These are phyloP conservation scores for Suillus placidus DNA, from an alignment of 768 basidiomycete genomes.

Conservation along the genomic window DNA sequence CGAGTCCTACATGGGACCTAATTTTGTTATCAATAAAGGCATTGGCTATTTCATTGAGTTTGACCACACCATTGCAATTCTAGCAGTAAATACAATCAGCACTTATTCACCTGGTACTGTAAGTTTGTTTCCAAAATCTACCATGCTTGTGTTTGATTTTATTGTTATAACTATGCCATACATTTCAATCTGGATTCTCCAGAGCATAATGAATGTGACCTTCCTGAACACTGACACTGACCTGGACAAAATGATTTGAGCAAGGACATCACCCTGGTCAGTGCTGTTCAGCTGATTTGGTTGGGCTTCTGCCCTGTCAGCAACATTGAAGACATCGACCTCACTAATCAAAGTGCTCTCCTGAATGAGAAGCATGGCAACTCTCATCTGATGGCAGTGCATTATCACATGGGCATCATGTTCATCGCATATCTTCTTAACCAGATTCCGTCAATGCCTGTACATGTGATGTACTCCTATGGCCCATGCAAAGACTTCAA, in stretches of 20 bases:
- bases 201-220: no score
- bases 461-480: neutral
- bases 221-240: no score
- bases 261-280: no score
- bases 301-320: neutral
- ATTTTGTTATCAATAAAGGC: neutral
- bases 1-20: neutral
- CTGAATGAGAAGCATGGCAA: neutral
- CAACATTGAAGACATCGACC: neutral
- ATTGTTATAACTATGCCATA: no score
- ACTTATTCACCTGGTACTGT: neutral
- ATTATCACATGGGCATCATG: neutral
- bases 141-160: no score
- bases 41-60: neutral
- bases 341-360: neutral
- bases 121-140: neutral
- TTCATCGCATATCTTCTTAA: neutral
- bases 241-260: no score
- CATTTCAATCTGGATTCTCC: no score
- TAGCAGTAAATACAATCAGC: neutral
- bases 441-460: neutral
- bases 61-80: neutral
- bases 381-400: neutral
- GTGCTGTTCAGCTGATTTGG: no score
- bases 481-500: neutral